Evolutionary conservation across 176 grass and related monocot species (phyloP).

Genomic region (Guadua angustifolia): DNA sequence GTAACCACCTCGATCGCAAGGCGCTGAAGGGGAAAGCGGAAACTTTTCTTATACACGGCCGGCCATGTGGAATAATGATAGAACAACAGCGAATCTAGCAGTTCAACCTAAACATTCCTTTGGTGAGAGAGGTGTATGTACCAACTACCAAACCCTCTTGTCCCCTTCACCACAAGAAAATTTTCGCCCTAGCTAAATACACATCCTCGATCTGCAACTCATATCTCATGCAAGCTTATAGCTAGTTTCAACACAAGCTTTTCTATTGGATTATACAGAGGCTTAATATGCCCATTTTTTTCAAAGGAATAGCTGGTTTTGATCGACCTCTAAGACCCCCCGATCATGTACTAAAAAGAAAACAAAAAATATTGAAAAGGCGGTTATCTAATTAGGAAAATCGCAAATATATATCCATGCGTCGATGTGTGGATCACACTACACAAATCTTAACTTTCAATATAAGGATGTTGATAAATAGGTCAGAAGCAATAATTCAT

Average conservation of each 20-base stretch:
- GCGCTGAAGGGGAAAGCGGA: slow-evolving; percentile 18
- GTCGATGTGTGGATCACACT: background rate
- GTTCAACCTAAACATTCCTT: slow-evolving; percentile 54
- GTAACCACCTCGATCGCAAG: slow-evolving; percentile 15
- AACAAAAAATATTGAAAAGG: background rate
- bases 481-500: slow-evolving; percentile 13
- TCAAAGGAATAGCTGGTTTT: background rate
- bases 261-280: background rate
- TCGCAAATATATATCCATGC: background rate
- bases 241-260: background rate
- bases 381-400: background rate
- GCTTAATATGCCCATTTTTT: background rate
- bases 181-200: background rate
- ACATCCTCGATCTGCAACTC: background rate
- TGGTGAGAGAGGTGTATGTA: slow-evolving; percentile 27
- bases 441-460: background rate
- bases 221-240: background rate
- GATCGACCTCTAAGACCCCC: background rate
- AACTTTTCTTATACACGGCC: slow-evolving; percentile 13
- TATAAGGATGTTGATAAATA: background rate
- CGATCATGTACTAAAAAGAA: background rate
- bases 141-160: slow-evolving; percentile 12
- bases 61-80: background rate
- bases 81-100: slow-evolving; percentile 38
- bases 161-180: background rate